Base-by-base conservation (phyloP, 768 basidiomycete genomes). In the Atractiella rhizophila region DNA sequence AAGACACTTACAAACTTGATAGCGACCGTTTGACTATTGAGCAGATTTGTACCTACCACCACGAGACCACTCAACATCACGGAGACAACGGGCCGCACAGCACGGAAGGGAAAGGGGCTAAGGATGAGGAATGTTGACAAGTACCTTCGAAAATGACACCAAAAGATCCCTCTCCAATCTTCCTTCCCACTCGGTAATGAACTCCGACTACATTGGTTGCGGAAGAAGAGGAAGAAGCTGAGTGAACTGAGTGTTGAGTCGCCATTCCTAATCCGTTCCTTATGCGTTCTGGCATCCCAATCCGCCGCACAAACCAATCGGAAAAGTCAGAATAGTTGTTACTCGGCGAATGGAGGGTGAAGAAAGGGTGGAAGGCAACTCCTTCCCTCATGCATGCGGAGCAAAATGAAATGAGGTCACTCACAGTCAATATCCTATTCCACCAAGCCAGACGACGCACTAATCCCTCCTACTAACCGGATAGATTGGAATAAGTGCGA, bases 1-100 rank as follows among this genome's bases (percentile, higher is more conserved):
- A n/a, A n/a, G n/a, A n/a, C n/a, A 73, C 86, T 62, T 56, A 96
- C 91, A 70, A 98, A 98, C 68, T 98, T 98, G 73, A 98, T 96
- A 48, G 91, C 91, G 46, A 96, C 88, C 9, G 85, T 86, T 64
- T 88, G 85, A 4, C 79, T 83, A 67, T 98, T 98, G 63, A 96
- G 73, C 25, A 98, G 67, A 58, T 98, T 98, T 7, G 85, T 88
- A 21, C 88, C 88, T 94, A 55, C 36, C n/a, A n/a, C n/a, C n/a
- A n/a, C n/a, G n/a, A n/a, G n/a, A n/a, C n/a, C n/a, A n/a, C n/a
- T n/a, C n/a, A n/a, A n/a, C n/a, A n/a, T n/a, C n/a, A n/a, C n/a
- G 42, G 5, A 39, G 34, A 13, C 5, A n/a, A 11, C 20, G 29
- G 21, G 18, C 15, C 37, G 27, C 34, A 11, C 28, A 13, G 37